Base-by-base conservation (phyloP, 106 monocot species). In the Dendrobium catenatum region DNA sequence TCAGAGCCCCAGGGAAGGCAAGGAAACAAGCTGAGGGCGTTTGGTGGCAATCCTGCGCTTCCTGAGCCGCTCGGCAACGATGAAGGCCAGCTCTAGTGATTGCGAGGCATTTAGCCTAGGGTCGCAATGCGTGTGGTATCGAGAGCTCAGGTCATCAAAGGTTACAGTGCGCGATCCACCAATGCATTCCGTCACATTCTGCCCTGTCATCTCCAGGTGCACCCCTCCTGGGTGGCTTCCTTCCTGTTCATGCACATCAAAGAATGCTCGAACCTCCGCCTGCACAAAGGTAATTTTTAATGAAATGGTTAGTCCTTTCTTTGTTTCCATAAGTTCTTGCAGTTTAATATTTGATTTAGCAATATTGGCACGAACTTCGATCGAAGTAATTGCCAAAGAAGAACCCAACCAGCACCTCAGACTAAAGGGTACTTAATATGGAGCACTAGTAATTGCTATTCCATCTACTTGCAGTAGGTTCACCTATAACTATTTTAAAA, bases 51-150 rank as follows among this genome's bases (percentile, higher is more conserved):
- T 89, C 42, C 86, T 86, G 81, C 85, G 84, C 89, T 83, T 89
- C 54, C 91, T 66, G 17, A 91, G 91, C 58, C 91, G 83, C 83
- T 92, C 91, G 19, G 91, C 89, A 42, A 92, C 81, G 80, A 88
- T 88, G 86, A 92, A 92, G 68, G 92, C 81, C 26, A 92, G 81
- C 82, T 92, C 92, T 6, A 92, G 87, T 0, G 92, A 85, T 54
- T 92, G 92, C 2, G 92, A 92, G 13, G 92, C 88, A 17, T 89
- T 92, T 29, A 92, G 87, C 29, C 91, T 79, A 7, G 91, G 91
- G 80, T 92, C 91, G 59, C 91, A 91, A 56, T 89, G 92, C 40
- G 84, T 92, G 83, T 78, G 83, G 78, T 83, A 83, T 78, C 83
- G 78, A 40, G 78, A 78, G 83, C 70, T 55, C 64, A 78, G 70